Conservation (phyloP, 2,329 filamentous ascomycete genomes). For the Fusarium penzigii region DNA sequence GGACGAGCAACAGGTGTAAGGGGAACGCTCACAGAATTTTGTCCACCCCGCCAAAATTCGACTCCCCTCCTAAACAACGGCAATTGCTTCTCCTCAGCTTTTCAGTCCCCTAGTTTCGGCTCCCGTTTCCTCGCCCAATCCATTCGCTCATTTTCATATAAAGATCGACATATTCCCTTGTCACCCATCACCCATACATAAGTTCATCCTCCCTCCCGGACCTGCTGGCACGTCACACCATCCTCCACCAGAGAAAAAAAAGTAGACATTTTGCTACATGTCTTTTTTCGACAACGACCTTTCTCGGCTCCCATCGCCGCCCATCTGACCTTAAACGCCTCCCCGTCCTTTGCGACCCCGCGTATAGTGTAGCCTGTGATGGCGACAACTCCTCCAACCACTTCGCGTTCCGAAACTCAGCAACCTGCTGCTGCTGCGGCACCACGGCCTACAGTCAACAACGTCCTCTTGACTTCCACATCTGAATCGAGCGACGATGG, state of each 20-base stretch:
- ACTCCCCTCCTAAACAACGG: constrained; percentile 4
- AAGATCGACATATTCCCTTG: constrained; percentile 16
- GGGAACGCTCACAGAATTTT: constrained; percentile 4
- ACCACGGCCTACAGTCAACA: constrained; percentile 3
- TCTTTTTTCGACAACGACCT: not conserved
- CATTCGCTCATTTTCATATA: constrained; percentile 7
- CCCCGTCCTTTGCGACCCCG: constrained; percentile 6
- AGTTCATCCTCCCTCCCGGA: not conserved
- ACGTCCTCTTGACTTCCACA: constrained; percentile 17
- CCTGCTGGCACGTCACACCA: not conserved
- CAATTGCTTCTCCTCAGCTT: constrained; percentile 13
- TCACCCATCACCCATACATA: constrained; percentile 7
- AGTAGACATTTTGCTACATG: too few relatives aligned
- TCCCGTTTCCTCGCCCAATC: constrained; percentile 4
- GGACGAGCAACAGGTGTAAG: too few relatives aligned
- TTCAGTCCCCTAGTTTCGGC: constrained; percentile 11
- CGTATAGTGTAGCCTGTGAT: constrained; percentile 12
- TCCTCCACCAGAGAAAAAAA: not conserved
- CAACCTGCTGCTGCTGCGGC: constrained; percentile 16
- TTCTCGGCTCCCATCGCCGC: constrained; percentile 7
- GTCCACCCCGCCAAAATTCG: constrained; percentile 23
- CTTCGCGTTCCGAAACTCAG: constrained; percentile 7
- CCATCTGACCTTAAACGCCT: not conserved
- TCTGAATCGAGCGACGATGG: constrained; percentile 42
- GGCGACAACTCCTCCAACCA: constrained; percentile 23